Evolutionary conservation across 2,329 filamentous ascomycete species (phyloP).

Genomic region (Botryotinia globosa): DNA sequence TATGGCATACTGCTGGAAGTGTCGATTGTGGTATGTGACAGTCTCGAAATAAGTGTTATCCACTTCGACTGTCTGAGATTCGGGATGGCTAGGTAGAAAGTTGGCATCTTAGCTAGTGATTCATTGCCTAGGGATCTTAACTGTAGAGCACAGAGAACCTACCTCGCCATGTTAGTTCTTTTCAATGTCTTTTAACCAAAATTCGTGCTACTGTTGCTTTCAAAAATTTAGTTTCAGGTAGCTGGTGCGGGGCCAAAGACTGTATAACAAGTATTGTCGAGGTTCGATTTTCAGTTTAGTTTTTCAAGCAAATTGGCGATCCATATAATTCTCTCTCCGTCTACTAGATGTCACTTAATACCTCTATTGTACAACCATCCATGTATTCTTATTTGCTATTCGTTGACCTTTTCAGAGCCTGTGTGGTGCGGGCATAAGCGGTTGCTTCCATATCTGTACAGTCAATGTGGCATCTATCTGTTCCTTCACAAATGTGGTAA

Average conservation of each 20-base stretch:
- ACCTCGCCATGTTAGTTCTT: slow-evolving; percentile 9
- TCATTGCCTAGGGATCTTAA: background rate
- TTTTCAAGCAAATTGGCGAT: slow-evolving; percentile 2
- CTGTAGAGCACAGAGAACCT: background rate
- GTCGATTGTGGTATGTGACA: slow-evolving; percentile 58
- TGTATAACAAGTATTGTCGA: background rate
- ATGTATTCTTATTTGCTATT: slow-evolving; percentile 1
- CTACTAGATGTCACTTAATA: background rate
- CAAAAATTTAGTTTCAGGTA: background rate
- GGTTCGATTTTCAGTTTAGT: background rate
- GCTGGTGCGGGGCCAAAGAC: background rate
- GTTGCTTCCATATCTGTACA: background rate
- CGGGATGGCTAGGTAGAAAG: slow-evolving; percentile 15
- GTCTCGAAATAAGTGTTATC: slow-evolving; percentile 59
- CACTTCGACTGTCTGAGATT: slow-evolving; percentile 41
- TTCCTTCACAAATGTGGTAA: slow-evolving; percentile 1
- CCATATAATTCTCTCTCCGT: background rate
- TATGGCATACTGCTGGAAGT: slow-evolving; percentile 66
- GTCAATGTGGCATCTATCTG: background rate
- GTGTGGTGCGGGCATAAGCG: background rate
- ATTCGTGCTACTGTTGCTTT: background rate
- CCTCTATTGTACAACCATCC: background rate
- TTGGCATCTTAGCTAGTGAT: slow-evolving; percentile 4
- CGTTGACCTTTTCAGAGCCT: background rate
- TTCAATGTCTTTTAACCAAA: background rate